Percentiles rank a stretch among this genome's conserved stretches.
Evolutionary conservation across 73 alveolate species (phyloP).

Genomic region (Paraurostyla sp.): DNA sequence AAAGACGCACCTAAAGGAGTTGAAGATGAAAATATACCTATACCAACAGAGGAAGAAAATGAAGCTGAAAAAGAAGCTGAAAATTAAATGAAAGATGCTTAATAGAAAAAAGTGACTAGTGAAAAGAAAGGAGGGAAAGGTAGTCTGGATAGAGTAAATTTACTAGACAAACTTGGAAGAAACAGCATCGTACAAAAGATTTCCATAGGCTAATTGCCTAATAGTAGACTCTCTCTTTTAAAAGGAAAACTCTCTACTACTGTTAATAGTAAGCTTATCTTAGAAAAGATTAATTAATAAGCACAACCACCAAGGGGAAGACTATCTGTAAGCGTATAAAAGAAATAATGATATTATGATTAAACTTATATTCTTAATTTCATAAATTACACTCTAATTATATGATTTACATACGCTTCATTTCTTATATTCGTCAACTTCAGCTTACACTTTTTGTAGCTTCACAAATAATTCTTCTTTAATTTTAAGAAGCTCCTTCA

Average conservation of each 20-base stretch:
- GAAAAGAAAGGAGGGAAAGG: neutral
- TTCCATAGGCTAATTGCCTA: no score
- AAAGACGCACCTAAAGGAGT: conserved; percentile 64
- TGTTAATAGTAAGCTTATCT: neutral
- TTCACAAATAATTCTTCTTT: conserved; percentile 14
- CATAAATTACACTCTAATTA: neutral
- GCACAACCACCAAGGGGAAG: neutral
- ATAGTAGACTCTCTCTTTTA: neutral
- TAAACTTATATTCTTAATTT: neutral
- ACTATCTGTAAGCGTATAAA: neutral
- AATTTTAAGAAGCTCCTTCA: neutral
- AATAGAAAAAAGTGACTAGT: neutral
- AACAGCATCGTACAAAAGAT: no score
- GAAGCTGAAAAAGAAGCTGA: neutral
- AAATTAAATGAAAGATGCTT: neutral
- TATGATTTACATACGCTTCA: neutral
- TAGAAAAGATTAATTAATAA: neutral
- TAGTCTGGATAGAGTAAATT: neutral
- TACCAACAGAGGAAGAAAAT: neutral
- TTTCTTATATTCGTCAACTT: neutral
- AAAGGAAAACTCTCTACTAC: neutral
- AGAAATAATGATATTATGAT: neutral
- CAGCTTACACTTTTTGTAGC: neutral
- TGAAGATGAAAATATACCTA: neutral
- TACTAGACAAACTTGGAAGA: neutral